Evolutionary conservation across 805 yeast species (phyloP).

Genomic region (Dipodascus geniculatus): DNA sequence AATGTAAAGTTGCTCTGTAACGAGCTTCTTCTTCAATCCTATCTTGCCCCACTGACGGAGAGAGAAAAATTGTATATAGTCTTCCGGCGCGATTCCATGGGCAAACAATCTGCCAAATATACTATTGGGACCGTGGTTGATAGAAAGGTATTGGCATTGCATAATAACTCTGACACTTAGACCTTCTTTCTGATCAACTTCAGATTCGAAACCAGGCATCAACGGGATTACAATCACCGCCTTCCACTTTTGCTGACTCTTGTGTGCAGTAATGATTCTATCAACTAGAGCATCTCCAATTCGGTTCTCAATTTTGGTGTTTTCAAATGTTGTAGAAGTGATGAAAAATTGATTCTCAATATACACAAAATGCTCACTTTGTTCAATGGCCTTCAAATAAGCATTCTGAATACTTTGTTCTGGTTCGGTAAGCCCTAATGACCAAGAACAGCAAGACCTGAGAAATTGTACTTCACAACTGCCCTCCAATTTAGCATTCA

Average conservation of each 20-base stretch:
- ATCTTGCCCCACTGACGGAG: slow-evolving; percentile 92
- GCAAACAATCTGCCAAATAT: slow-evolving; percentile 72
- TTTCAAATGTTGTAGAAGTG: slow-evolving; percentile 70
- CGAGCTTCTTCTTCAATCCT: slow-evolving; percentile 60
- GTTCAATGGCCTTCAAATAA: slow-evolving; percentile 78
- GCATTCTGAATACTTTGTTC: slow-evolving; percentile 92
- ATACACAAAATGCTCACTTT: slow-evolving; percentile 85
- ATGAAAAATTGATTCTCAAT: slow-evolving; percentile 93
- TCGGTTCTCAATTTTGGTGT: slow-evolving; percentile 69
- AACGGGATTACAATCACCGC: slow-evolving; percentile 87
- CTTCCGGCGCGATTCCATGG: slow-evolving; percentile 75
- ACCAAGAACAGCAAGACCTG: slow-evolving; percentile 89
- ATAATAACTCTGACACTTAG: slow-evolving; percentile 90
- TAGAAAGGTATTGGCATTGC: slow-evolving; percentile 92
- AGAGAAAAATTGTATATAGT: slow-evolving; percentile 84
- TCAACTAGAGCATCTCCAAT: slow-evolving; percentile 98
- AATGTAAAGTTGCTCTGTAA: slow-evolving; percentile 84
- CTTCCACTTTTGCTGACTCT: slow-evolving; percentile 68
- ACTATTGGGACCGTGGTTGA: slow-evolving; percentile 79
- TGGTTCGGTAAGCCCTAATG: slow-evolving; percentile 64
- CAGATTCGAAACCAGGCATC: slow-evolving; percentile 95
- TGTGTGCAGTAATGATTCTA: slow-evolving; percentile 79
- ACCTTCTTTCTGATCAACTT: slow-evolving; percentile 88
- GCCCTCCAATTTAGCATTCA: slow-evolving; percentile 49
- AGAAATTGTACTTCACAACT: slow-evolving; percentile 86